These are phyloP conservation scores for Suhomyces yuchorum DNA, from an alignment of 1,139 yeast species.

Conservation along the genomic window DNA sequence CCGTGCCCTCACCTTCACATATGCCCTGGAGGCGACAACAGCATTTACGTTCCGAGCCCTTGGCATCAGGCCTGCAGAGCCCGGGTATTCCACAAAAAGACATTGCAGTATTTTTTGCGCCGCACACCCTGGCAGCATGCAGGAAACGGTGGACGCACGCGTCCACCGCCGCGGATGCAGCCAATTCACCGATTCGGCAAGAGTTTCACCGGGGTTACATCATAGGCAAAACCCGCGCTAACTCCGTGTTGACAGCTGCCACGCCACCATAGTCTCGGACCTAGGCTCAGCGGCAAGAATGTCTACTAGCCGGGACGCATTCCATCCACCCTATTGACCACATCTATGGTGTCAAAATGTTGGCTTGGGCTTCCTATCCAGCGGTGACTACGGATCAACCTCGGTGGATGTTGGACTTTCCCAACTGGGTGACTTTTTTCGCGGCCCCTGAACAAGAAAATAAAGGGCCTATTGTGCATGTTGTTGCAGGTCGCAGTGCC, in stretches of 20 bases:
- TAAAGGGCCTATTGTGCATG: conserved; percentile 9
- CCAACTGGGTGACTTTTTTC: conserved; percentile 4
- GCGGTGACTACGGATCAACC: conserved; percentile 2
- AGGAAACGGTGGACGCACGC: not conserved
- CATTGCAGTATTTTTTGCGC: conserved; percentile 1
- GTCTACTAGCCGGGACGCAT: not conserved
- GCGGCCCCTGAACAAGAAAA: conserved; percentile 12
- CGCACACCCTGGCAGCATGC: conserved; percentile 4
- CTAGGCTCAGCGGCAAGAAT: not conserved
- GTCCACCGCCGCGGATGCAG: conserved; percentile 1
- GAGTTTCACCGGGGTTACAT: conserved; percentile 4
- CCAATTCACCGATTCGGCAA: conserved; percentile 3
- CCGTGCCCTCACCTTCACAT: not conserved
- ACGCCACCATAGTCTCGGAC: not conserved
- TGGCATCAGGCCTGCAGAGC: not conserved
- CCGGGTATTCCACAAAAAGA: conserved; percentile 2
- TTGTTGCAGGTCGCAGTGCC: not conserved
- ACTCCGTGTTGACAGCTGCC: not conserved
- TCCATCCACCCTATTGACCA: not conserved
- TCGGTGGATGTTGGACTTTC: conserved; percentile 1
- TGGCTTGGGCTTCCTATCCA: not conserved
- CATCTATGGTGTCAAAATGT: not conserved
- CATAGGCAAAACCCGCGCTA: conserved; percentile 1
- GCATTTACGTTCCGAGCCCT: not conserved
- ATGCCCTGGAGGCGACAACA: not conserved